A percentile compares a stretch with the other conserved stretches of the same genome.
These are phyloP conservation scores for Cystoisospora suis DNA, from an alignment of 169 alveolate genomes.

Conservation along the genomic window DNA sequence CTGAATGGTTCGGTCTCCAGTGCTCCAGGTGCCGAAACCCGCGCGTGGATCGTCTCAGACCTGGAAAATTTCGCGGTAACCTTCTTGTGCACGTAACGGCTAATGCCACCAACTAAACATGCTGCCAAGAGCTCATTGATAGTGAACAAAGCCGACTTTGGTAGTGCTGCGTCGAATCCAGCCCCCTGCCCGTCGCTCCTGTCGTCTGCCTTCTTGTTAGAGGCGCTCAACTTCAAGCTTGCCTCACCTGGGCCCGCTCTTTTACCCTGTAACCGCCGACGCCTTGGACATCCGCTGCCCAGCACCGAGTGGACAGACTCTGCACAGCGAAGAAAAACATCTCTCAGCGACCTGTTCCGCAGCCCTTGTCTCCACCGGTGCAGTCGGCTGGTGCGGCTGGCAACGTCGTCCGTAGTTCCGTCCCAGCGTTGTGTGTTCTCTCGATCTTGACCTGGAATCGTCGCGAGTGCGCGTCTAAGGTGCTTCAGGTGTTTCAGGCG, in stretches of 20 bases:
- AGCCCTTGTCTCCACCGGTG: background rate
- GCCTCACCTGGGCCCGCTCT: too few species aligned
- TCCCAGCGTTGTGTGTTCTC: background rate
- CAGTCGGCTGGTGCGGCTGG: background rate
- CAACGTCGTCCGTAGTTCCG: background rate
- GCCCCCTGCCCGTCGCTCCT: too few species aligned
- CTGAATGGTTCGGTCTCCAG: too few species aligned
- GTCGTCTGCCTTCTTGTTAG: too few species aligned
- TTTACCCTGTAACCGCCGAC: too few species aligned
- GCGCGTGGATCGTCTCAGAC: too few species aligned
- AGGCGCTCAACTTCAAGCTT: background rate
- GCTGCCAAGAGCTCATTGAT: constrained; percentile 51
- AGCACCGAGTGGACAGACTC: background rate
- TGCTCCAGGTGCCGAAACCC: too few species aligned
- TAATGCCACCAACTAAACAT: constrained; percentile 53
- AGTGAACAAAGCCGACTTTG: constrained; percentile 21
- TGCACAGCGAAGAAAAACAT: background rate
- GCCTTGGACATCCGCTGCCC: background rate
- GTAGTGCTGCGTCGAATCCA: too few species aligned
- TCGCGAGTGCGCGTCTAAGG: background rate
- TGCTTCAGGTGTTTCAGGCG: background rate
- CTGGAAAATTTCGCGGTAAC: background rate
- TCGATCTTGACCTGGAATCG: background rate
- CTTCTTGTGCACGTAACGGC: constrained; percentile 31
- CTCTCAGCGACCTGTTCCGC: background rate